phyloP scores from a whole-genome alignment of 306 rosid genomes.

The Heteromeles arbutifolia region DNA sequence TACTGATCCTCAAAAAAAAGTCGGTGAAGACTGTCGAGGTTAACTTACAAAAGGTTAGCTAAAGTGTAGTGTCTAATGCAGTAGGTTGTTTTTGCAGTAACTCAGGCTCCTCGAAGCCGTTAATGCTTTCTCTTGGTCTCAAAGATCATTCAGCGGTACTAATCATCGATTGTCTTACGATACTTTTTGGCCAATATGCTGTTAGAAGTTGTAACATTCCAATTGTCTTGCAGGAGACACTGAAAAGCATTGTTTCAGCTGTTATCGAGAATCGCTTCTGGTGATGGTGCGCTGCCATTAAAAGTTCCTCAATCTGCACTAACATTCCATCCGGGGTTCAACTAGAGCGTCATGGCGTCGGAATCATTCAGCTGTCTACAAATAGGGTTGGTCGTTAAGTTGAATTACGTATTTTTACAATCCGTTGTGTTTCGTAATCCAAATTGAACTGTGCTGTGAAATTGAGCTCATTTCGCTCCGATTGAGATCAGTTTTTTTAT shows the following conservation, averaged over 20 bases:
- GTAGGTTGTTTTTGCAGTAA: conserved; percentile 37
- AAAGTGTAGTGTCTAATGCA: neutral
- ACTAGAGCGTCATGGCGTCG: neutral
- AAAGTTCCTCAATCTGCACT: conserved; percentile 16
- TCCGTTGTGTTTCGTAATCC: neutral
- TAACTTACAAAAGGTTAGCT: neutral
- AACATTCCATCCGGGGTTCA: neutral
- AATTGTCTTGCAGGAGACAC: conserved; percentile 56
- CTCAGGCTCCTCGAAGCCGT: conserved; percentile 53
- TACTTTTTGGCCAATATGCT: neutral
- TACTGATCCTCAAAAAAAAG: neutral
- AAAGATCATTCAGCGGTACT: conserved; percentile 77
- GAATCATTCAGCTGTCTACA: too few relatives aligned
- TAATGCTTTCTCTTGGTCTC: conserved; percentile 87
- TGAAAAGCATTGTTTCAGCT: conserved; percentile 64
- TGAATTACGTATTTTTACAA: too few relatives aligned
- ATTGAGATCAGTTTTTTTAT: neutral
- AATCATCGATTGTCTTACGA: neutral
- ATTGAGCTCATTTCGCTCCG: neutral
- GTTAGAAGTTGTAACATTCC: neutral
- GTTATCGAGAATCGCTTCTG: conserved; percentile 60
- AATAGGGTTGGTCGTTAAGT: too few relatives aligned
- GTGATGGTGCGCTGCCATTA: conserved; percentile 17
- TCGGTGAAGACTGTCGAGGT: neutral
- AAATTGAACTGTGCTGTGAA: neutral